Evolutionary conservation across 2,329 filamentous ascomycete genomes (phyloP), one percentile per base, ranked within the genome.

Genomic region (Colletotrichum melonis): DNA sequence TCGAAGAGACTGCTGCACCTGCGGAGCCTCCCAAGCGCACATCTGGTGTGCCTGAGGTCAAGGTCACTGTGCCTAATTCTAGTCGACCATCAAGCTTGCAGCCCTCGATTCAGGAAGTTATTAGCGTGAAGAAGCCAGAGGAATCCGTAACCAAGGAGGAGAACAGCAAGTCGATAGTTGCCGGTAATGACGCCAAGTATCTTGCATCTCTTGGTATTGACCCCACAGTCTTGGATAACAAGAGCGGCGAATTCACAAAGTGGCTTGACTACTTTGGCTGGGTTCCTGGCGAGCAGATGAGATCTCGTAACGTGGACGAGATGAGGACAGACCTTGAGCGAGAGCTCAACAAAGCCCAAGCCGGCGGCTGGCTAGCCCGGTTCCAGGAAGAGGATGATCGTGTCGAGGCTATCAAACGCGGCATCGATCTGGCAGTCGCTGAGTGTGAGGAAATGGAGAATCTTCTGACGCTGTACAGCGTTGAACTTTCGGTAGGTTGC

Each of bases 391-490:
- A 98, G 78, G 96, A 98, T 80, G 95, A 97, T 74, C 91, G 96
- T 71, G 93, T 98, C 2, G 92, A 95, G 71, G 93, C 94, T 30
- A 94, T 99, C 77, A 95, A 96, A 78, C 90, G 87, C 70, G 92
- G 97, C 67, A 92, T 99, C 67, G 96, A 99, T 80, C 89, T 92
- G 75, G 94, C 95, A n/a, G 95, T 99, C 78, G 90, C 92, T 24
- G 97, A 99, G 84, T 98, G 97, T 79, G 97, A 99, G 78, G 96
- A 98, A 84, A 87, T 99, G 71, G 97, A 99, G 81, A 97, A 97
- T 73, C 87, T 99, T 52, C 86, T 99, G 65, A 99, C 97, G 0
- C 85, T 99, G 42, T 99, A 99, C 82, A 94, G 94, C 59, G 97
- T 98, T 30, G 97, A 99, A 82, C 87, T 99, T 74, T 95, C 94